Base-by-base conservation (phyloP, 192 early-diverging fungal genomes). In the Phlyctochytrium arcticum region DNA sequence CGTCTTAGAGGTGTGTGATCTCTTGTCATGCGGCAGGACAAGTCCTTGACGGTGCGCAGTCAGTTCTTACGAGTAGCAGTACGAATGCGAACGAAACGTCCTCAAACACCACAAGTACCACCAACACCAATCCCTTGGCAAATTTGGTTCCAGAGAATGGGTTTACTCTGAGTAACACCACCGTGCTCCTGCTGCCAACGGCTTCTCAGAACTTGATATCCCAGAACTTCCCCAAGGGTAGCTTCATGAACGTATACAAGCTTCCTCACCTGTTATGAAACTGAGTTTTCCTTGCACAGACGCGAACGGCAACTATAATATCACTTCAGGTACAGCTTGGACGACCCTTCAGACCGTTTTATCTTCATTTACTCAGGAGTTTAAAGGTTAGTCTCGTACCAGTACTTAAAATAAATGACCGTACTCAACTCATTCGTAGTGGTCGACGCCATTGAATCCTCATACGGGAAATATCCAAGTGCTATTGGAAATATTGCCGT, bases 401-500 rank as follows among this genome's bases (percentile, higher is more conserved):
- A 0, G 12, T 12, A 1, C 12, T n/a, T 19, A 44, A n/a, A 44
- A 0, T n/a, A 12, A 44, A 2, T 44, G 39, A 44, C 15, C 1
- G 0, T 44, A 44, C 12, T 44, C 2, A n/a, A 44, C 39, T 19
- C 31, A n/a, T 36, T 4, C 27, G 3, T 44, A 72, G 71, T 67
- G 2, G 50, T 72, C 3, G 64, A 69, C 21, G 72, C 60, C 1
- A 55, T 73, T 8, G 67, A 73, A n/a, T 54, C 57, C 6, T 36
- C 56, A 5, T 56, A 64, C 48, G 72, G 72, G 10, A 73, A 69
- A 54, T 73, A 65, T 33, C 72, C 72, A 6, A 35, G 46, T 7
- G 35, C 49, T 5, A 36, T 73, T 8, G 72, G 72, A 23, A 73
- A 73, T 57, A 61, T 73, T 8, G 60, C 55, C 12, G 48, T 73